Base-by-base conservation (phyloP, 2,329 filamentous ascomycete species). In the Rutstroemia sp. region DNA sequence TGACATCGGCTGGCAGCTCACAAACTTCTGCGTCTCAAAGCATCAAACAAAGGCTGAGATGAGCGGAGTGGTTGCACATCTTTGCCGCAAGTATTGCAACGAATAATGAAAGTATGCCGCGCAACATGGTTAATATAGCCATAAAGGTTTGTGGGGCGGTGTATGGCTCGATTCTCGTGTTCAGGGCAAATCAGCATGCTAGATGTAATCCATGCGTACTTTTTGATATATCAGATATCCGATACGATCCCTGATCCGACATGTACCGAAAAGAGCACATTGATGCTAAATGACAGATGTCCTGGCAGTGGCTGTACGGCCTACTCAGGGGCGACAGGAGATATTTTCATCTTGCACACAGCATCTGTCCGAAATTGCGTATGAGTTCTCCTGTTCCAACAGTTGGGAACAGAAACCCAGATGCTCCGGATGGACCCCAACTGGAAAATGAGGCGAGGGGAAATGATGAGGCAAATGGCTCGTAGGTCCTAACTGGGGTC, bases 361-460 rank as follows among this genome's bases (percentile, higher is more conserved):
- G 37, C 34, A 42, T 23, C 38, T 54, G 9, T 49, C 45, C 49
- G 52, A 39, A 34, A 34, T 23, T 25, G 21, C 23, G 19, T 48
- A 51, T 38, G 25, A 37, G 42, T 50, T 50, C 27, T 38, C 30
- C 18, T 23, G 14, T 50, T 18, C 53, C 53, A 55, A 45, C 53
- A 27, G 53, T 55, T 45, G 53, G 53, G 30, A 34, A 34, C 12
- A 3, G 30, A 34, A 34, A 34, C 12, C 10, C 9, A 34, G 30
- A 12, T 34, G 9, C 30, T 12, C 30, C 19, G 38, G 12, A 8
- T 39, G 10, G 46, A 19, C 53, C 46, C 25, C 47, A 47, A 50
- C 41, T 30, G n/a, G 16, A 44, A 51, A 37, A 44, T 44, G 53
- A 44, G 53, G 53, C 46, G 53, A 51, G 23, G 19, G 27, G 47